Base-by-base conservation (phyloP, 1,284 basidiomycete species). In the Rhodotorula sp. region DNA sequence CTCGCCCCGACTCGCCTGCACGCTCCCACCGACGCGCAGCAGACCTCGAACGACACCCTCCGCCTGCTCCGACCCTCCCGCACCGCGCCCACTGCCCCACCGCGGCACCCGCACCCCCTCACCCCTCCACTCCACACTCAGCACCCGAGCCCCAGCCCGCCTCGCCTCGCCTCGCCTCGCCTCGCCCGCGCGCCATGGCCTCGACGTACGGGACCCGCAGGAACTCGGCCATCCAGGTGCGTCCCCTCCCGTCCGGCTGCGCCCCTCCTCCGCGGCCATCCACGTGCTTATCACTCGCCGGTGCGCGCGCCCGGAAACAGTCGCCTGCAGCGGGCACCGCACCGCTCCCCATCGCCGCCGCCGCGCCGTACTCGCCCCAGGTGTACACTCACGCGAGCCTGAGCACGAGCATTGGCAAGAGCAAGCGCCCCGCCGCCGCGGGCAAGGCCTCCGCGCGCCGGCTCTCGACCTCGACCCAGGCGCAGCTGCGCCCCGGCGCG, bases 151-250 rank as follows among this genome's bases (percentile, higher is more conserved):
- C 41, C 36, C 22, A 9, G 22, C 32, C 4, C 34, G 36, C 27
- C 27, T 41, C 27, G 25, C 36, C 36, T 27, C 21, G n/a, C 41
- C 48, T 37, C 32, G 13, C 15, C 22, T 21, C 51, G 46, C 67
- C 56, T 15, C 29, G 22, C 36, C 37, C 57, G 34, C 21, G 27
- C 41, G 7, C 22, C 29, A 51, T 53, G 46, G 29, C 55, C 50
- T 54, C 55, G 17, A 44, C 59, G 19, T 72, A 75, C 61, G 71
- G 71, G 15, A 75, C 73, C n/a, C 59, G 73, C 19, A 58, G 71
- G 10, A 64, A 41, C 55, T 70, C 66, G 51, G 69, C 67, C n/a
- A 55, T 64, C 44, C 70, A 69, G 61, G 73, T 67, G 29, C 37
- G 67, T 58, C 27, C 27, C 3, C 29, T 13, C 13, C 9, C 36